phyloP scores from a whole-genome alignment of 225 moss, liverwort and hornwort species.

The Pseudisothecium myosuroides region DNA sequence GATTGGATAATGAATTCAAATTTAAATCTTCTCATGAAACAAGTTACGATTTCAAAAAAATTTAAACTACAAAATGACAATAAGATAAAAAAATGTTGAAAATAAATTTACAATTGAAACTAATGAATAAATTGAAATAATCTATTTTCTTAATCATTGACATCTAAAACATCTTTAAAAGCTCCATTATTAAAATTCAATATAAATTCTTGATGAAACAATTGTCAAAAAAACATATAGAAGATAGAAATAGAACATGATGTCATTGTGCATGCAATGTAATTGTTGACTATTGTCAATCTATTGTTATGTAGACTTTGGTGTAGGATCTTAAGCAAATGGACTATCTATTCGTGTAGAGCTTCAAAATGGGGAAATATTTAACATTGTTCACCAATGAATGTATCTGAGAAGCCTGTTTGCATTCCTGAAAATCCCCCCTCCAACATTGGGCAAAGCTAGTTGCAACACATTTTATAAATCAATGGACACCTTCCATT shows the following conservation, averaged over 20 bases:
- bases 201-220: neutral
- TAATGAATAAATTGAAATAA: neutral
- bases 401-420: fast-evolving
- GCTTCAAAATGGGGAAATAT: neutral
- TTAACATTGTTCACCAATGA: neutral
- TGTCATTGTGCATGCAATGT: neutral
- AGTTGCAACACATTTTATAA: neutral
- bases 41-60: neutral
- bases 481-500: neutral
- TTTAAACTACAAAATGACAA: neutral
- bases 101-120: neutral
- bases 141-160: neutral
- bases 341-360: fast-evolving
- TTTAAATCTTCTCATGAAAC: neutral
- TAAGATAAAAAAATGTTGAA: neutral
- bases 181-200: neutral
- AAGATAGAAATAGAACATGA: neutral
- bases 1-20: neutral
- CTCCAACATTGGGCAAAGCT: neutral
- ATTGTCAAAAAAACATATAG: neutral
- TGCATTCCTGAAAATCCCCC: neutral
- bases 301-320: neutral
- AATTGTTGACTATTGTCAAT: neutral
- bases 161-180: neutral
- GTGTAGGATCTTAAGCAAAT: neutral